Evolutionary conservation across 2,329 filamentous ascomycete genomes (phyloP).

Genomic region (Neurospora sp.): DNA sequence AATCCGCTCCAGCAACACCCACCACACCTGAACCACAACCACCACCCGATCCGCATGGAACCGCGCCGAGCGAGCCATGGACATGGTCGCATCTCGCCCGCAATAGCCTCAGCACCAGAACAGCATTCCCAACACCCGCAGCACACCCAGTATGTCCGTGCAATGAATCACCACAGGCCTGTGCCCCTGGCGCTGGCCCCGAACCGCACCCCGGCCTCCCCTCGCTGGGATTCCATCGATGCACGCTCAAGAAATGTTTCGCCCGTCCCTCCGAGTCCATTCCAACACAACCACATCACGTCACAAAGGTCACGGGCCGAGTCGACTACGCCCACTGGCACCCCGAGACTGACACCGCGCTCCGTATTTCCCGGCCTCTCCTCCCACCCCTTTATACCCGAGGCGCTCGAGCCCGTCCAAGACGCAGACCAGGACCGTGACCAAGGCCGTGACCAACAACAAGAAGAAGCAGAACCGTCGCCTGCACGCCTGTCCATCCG

Average conservation of each 20-base stretch:
- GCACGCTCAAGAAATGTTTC: constrained; percentile 15
- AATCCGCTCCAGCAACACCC: not conserved
- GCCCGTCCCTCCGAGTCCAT: constrained; percentile 15
- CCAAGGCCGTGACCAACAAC: not conserved
- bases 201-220: constrained; percentile 20
- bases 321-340: constrained; percentile 9
- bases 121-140: constrained; percentile 1
- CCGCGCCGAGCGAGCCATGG: not conserved
- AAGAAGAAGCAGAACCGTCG: not conserved
- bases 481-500: constrained; percentile 9
- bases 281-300: constrained; percentile 8
- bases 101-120: constrained; percentile 1
- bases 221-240: constrained; percentile 36
- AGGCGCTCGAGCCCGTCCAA: constrained; percentile 13
- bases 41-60: constrained; percentile 4
- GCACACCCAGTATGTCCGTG: constrained; percentile 1
- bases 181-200: constrained; percentile 4
- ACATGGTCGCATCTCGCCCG: not conserved
- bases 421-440: constrained; percentile 1
- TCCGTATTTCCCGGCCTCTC: constrained; percentile 22
- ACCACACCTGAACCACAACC: constrained; percentile 3
- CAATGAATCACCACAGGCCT: constrained; percentile 9
- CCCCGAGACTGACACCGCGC: constrained; percentile 15
- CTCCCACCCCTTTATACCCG: constrained; percentile 23
- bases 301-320: constrained; percentile 12